Percentiles rank a stretch among this genome's conserved stretches.
Conservation (phyloP, 1,139 yeast species). For the Lodderomyces oxycetoniae region DNA sequence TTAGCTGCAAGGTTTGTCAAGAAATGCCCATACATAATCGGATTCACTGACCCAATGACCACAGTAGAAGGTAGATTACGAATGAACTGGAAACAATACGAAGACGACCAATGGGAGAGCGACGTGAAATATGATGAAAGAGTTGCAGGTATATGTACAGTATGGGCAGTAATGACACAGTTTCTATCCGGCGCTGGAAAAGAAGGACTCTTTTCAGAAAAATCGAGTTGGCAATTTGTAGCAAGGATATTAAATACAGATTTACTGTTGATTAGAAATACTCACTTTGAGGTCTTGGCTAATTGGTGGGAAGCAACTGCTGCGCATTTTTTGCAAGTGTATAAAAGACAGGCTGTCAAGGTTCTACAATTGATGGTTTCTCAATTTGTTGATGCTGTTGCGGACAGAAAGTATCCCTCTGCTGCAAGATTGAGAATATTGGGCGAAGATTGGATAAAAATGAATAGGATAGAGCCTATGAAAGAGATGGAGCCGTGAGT, state of each 20-base stretch:
- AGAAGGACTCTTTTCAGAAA: slow-evolving; percentile 18
- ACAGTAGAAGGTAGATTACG: slow-evolving; percentile 77
- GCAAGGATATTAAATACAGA: slow-evolving; percentile 67
- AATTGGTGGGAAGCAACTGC: slow-evolving; percentile 95
- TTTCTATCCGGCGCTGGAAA: slow-evolving; percentile 20
- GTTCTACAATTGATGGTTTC: slow-evolving; percentile 35
- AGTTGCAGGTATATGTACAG: slow-evolving; percentile 76
- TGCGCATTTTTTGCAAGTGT: slow-evolving; percentile 46
- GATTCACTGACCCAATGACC: slow-evolving; percentile 66
- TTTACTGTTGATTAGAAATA: slow-evolving; percentile 46
- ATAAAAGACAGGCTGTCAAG: slow-evolving; percentile 69
- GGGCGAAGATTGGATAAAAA: slow-evolving; percentile 68
- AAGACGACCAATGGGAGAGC: slow-evolving; percentile 71
- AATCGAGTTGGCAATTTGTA: slow-evolving; percentile 69
- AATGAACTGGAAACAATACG: slow-evolving; percentile 83
- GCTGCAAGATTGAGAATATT: slow-evolving; percentile 71
- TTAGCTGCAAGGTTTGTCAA: slow-evolving; percentile 79
- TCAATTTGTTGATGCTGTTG: slow-evolving; percentile 47
- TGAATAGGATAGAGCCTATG: slow-evolving; percentile 43
- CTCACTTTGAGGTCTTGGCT: slow-evolving; percentile 68
- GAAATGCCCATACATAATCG: slow-evolving; percentile 86
- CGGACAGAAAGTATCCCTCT: slow-evolving; percentile 57
- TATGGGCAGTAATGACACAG: slow-evolving; percentile 72
- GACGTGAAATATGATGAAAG: slow-evolving; percentile 76
- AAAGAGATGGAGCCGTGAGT: slow-evolving; percentile 52